phyloP scores from a whole-genome alignment of 2,329 filamentous ascomycete species.

The Phaeophleospora eucalypticola region DNA sequence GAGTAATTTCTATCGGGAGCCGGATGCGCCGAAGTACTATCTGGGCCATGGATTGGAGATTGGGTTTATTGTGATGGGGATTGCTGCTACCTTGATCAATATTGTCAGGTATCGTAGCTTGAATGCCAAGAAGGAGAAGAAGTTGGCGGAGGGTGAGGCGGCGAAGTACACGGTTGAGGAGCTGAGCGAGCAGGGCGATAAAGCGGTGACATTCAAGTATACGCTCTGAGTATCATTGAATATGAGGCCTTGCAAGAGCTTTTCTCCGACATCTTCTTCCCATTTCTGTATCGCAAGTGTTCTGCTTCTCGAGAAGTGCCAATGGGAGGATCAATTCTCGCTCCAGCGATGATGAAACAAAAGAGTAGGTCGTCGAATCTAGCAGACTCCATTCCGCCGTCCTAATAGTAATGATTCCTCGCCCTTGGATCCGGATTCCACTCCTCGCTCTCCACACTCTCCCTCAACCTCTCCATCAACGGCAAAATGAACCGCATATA shows the following conservation, averaged over 20 bases:
- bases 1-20: constrained; percentile 63
- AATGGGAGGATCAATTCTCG: no score
- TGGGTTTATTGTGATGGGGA: constrained; percentile 46
- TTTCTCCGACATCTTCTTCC: no score
- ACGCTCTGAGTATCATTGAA: no score
- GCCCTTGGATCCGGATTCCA: constrained; percentile 36
- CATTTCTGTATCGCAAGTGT: no score
- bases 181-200: constrained; percentile 57
- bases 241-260: no score
- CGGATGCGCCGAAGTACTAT: constrained; percentile 48
- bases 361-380: no score
- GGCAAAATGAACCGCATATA: constrained; percentile 39
- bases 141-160: constrained; percentile 35
- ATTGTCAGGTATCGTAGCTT: constrained; percentile 52
- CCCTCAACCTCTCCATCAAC: constrained; percentile 34
- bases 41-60: constrained; percentile 51
- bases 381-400: no score
- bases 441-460: constrained; percentile 35
- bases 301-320: no score
- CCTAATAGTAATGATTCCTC: constrained; percentile 19
- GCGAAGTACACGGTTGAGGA: constrained; percentile 48
- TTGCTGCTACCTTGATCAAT: constrained; percentile 42
- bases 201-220: constrained; percentile 60
- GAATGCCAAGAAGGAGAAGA: constrained; percentile 53
- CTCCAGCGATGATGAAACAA: no score